Base-by-base conservation (phyloP, 306 rosid species). In the Pachyrhizus erosus region DNA sequence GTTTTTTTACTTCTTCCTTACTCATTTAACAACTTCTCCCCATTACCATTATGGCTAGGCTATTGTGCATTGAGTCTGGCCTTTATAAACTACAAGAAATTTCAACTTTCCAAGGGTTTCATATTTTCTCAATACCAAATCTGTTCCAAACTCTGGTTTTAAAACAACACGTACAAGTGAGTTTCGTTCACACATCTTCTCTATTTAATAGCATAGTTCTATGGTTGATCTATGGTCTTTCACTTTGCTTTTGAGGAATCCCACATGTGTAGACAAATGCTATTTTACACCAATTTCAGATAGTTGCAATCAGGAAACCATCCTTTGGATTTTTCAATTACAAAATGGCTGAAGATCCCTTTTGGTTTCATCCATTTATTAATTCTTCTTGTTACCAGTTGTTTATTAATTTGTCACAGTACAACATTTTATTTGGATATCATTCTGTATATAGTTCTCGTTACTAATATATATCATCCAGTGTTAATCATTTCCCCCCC, bases 121-220 rank as follows among this genome's bases (percentile, higher is more conserved):
- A n/a, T 51, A 27, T 27, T 29, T 29, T 65, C 10, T 57, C 26
- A 42, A 65, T 21, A 55, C 26, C 48, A 49, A 33, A 31, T 62
- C 51, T 29, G 10, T 31, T 45, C 52, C 67, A 79, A 73, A 8
- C 42, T 37, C 42, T 37, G 10, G 4, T 37, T 37, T 37, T 37
- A 37, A 37, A 37, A 43, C 58, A 8, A 7, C 55, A 26, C 11
- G 40, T n/a, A 11, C 9, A 81, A 85, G 88, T 85, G 74, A 85
- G 86, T 77, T 77, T 64, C 46, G 68, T 70, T 29, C 70, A 11
- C 66, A 1, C n/a, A 5, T 3, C 8, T 54, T 43, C 18, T 55
- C 29, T 34, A 5, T 39, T 43, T 64, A 66, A 11, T 46, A 43
- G 34, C 67, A 73, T 33, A 61, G 13, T 58, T 71, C 40, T 14